Conservation (phyloP, 1,284 basidiomycete genomes). For the Coniferiporia sulphurascens region DNA sequence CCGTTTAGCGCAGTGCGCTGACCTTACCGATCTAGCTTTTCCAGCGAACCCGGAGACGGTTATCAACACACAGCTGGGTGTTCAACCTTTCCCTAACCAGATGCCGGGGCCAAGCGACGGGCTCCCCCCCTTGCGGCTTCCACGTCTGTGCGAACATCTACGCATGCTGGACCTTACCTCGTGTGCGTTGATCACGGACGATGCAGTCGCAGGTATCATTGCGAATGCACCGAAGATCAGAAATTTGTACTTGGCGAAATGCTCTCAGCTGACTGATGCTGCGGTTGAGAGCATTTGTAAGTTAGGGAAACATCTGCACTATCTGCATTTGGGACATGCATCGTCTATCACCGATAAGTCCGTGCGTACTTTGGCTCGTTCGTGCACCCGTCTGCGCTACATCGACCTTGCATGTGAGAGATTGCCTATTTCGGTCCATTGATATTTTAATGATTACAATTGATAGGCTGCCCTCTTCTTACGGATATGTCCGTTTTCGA, state of each 20-base stretch:
- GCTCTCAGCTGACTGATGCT: constrained; percentile 79
- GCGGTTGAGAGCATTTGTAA: constrained; percentile 82
- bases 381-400: constrained; percentile 92
- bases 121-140: constrained; percentile 57
- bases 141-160: constrained; percentile 70
- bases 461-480: constrained; percentile 75
- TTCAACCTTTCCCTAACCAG: constrained; percentile 22
- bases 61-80: constrained; percentile 24
- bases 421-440: constrained; percentile 10
- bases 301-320: constrained; percentile 90
- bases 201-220: constrained; percentile 87
- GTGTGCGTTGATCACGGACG: constrained; percentile 80
- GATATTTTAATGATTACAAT: constrained; percentile 8
- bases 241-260: constrained; percentile 92
- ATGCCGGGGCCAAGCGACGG: constrained; percentile 34
- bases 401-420: constrained; percentile 92
- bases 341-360: constrained; percentile 86
- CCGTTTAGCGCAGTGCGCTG: constrained; percentile 74
- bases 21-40: constrained; percentile 84
- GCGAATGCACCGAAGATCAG: constrained; percentile 87
- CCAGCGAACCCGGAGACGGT: constrained; percentile 57
- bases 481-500: constrained; percentile 96
- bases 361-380: constrained; percentile 78
- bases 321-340: constrained; percentile 93
- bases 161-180: constrained; percentile 89